phyloP scores from a whole-genome alignment of 805 yeast species.

The Metschnikowia sp. region DNA sequence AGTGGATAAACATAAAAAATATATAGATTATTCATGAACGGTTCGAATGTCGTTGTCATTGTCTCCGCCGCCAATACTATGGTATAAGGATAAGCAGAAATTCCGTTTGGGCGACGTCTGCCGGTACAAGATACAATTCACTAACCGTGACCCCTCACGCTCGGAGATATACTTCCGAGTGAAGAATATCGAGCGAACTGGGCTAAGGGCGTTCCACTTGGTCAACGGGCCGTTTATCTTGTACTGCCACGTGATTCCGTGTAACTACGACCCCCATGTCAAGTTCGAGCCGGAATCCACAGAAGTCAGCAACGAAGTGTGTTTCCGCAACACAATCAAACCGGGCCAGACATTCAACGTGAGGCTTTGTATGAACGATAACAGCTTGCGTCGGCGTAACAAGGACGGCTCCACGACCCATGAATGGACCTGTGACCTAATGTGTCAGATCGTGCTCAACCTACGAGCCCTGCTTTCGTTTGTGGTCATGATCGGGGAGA shows the following conservation, averaged over 20 bases:
- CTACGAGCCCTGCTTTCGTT: constrained; percentile 27
- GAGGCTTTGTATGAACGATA: constrained; percentile 46
- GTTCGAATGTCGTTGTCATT: not conserved
- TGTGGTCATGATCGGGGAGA: constrained; percentile 38
- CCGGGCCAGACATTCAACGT: constrained; percentile 72
- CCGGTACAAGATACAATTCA: constrained; percentile 31
- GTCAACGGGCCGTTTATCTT: constrained; percentile 42
- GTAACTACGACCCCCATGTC: constrained; percentile 26
- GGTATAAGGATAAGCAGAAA: constrained; percentile 37
- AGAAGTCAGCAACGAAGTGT: constrained; percentile 27
- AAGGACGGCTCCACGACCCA: constrained; percentile 19
- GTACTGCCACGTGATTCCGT: constrained; percentile 44
- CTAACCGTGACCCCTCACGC: constrained; percentile 10
- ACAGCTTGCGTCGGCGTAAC: constrained; percentile 27
- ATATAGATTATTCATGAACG: no score
- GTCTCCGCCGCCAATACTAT: constrained; percentile 13
- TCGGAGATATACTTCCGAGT: constrained; percentile 30
- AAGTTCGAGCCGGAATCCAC: constrained; percentile 23
- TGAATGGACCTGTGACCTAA: constrained; percentile 38
- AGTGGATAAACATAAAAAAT: no score
- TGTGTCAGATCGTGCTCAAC: constrained; percentile 42
- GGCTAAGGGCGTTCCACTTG: constrained; percentile 39
- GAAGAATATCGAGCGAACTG: constrained; percentile 36
- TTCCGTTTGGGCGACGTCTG: constrained; percentile 38
- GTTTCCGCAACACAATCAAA: constrained; percentile 45